Evolutionary conservation across 495 filamentous ascomycete species (phyloP).

Genomic region (Tuber magnatum): DNA sequence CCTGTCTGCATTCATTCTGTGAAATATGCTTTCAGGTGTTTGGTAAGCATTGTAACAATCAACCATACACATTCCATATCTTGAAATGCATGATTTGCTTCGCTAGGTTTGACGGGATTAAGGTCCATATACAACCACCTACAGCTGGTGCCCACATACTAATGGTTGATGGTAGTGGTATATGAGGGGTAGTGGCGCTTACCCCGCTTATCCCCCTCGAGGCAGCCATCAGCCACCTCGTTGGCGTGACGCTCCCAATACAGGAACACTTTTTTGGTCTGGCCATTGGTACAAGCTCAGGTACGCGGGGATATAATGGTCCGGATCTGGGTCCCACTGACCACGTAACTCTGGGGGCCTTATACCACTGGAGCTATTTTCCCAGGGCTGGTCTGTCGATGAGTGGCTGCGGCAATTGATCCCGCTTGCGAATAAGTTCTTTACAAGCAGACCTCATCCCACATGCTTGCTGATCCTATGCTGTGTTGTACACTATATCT

Average conservation of each 20-base stretch:
- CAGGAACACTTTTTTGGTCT: conserved; percentile 32
- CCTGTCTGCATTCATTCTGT: background rate
- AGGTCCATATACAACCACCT: conserved; percentile 44
- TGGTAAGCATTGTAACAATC: background rate
- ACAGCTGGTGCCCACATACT: conserved; percentile 50
- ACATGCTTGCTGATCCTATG: conserved; percentile 17
- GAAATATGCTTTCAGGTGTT: background rate
- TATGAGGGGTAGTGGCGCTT: conserved; percentile 43
- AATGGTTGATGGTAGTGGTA: conserved; percentile 52
- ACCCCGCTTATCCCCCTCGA: conserved; percentile 23
- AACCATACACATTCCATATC: background rate
- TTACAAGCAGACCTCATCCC: conserved; percentile 7
- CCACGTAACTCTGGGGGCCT: background rate
- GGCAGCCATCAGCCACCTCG: background rate
- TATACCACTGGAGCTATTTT: conserved; percentile 24
- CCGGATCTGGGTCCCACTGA: rapidly evolving
- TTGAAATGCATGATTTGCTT: background rate
- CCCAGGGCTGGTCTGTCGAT: conserved; percentile 27
- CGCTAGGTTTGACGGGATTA: background rate
- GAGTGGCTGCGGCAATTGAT: conserved; percentile 25
- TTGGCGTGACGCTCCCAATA: conserved; percentile 24
- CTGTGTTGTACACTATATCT: conserved; percentile 9
- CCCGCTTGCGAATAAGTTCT: conserved; percentile 17
- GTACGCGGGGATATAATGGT: background rate
- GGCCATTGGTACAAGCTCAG: conserved; percentile 33